Percentiles rank a stretch among this genome's conserved stretches.
These are phyloP conservation scores for Aspergillus udagawae DNA, from an alignment of 2,329 filamentous ascomycete species.

Conservation along the genomic window DNA sequence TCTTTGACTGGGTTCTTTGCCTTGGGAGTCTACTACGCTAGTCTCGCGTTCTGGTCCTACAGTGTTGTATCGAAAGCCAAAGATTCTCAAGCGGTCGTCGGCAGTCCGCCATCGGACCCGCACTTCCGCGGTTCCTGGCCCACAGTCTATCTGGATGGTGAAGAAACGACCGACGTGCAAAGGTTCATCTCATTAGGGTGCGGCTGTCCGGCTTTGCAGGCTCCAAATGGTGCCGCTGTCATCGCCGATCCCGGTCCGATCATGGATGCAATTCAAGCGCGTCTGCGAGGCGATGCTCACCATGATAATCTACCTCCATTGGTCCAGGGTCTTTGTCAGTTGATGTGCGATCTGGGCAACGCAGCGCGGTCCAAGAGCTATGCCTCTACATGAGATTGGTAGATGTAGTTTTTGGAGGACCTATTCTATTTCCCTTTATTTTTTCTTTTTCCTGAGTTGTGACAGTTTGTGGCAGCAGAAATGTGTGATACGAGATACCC, in stretches of 20 bases:
- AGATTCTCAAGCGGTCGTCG: conserved; percentile 1
- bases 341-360: conserved; percentile 45
- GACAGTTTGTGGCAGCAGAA: too few relatives aligned
- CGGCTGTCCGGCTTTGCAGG: conserved; percentile 51
- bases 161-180: conserved; percentile 51
- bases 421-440: too few relatives aligned
- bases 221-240: conserved; percentile 26
- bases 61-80: conserved; percentile 54
- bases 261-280: conserved; percentile 56
- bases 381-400: neutral
- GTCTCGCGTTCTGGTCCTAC: conserved; percentile 66
- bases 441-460: too few relatives aligned
- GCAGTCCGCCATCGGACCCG: neutral
- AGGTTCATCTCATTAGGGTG: conserved; percentile 57
- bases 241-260: conserved; percentile 56
- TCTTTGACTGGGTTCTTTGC: conserved; percentile 64
- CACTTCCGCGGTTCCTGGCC: conserved; percentile 14
- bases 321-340: conserved; percentile 62
- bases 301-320: conserved; percentile 52
- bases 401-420: too few relatives aligned
- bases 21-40: conserved; percentile 65
- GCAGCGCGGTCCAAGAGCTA: conserved; percentile 7
- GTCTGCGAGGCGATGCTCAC: conserved; percentile 54
- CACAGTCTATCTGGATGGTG: conserved; percentile 54
- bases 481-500: too few relatives aligned